A percentile compares a stretch with the other conserved stretches of the same genome.
Evolutionary conservation across 208 protist species (phyloP).

Genomic region (Phytomonas sp.): DNA sequence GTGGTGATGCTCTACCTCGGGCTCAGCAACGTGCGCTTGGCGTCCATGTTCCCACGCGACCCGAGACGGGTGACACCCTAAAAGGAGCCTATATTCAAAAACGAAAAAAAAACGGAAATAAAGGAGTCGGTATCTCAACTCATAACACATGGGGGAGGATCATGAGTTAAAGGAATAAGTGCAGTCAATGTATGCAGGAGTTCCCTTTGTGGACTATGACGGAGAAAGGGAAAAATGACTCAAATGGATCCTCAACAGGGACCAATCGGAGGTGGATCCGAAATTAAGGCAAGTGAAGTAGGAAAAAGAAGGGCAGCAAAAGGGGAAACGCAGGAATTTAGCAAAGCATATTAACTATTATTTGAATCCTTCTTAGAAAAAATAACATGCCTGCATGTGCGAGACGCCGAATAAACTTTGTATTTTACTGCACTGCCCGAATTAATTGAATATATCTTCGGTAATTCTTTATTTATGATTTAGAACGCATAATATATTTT

Average conservation of each 20-base stretch:
- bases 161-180: neutral
- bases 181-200: neutral
- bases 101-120: constrained; percentile 7
- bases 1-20: constrained; percentile 99
- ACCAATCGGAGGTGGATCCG: neutral
- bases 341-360: neutral
- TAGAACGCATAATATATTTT: neutral
- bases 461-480: neutral
- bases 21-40: constrained; percentile 96
- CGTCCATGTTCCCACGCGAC: constrained; percentile 98
- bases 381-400: neutral
- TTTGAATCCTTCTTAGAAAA: neutral
- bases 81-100: constrained; percentile 6
- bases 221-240: neutral
- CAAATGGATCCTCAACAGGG: neutral
- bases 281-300: neutral
- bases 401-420: neutral
- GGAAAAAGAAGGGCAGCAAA: neutral
- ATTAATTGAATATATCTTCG: neutral
- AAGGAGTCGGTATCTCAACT: neutral
- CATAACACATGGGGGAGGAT: too few species aligned
- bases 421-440: neutral
- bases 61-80: constrained; percentile 93
- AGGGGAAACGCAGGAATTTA: neutral
- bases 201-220: neutral